phyloP scores from a whole-genome alignment of 2,329 filamentous ascomycete species.

The Pseudogymnoascus sp. region DNA sequence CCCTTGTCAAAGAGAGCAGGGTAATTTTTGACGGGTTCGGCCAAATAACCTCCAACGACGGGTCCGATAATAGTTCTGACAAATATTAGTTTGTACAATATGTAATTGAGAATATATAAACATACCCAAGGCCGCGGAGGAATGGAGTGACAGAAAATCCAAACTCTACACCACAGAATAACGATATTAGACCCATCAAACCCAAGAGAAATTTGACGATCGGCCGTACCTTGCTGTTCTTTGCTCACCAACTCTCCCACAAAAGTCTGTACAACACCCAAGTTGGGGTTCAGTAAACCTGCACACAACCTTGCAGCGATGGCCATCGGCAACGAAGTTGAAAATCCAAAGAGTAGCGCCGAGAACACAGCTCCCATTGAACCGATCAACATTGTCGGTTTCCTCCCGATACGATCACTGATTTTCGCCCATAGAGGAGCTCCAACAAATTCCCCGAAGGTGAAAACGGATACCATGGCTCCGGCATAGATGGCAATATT shows the following conservation, averaged over 20 bases:
- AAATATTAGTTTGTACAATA: conserved; percentile 11
- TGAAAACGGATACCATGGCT: conserved; percentile 90
- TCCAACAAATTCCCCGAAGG: conserved; percentile 83
- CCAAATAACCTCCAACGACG: conserved; percentile 77
- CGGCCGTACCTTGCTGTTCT: conserved; percentile 69
- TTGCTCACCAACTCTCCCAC: conserved; percentile 88
- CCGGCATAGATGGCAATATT: conserved; percentile 84
- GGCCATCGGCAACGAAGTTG: conserved; percentile 69
- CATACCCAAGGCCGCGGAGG: conserved; percentile 82
- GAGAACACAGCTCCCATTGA: conserved; percentile 80
- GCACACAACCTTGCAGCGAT: conserved; percentile 78
- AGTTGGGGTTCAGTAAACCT: conserved; percentile 83
- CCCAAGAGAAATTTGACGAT: background rate
- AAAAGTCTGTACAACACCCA: conserved; percentile 85
- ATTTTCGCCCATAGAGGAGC: conserved; percentile 85
- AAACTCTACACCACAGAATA: conserved; percentile 47
- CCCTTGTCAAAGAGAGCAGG: conserved; percentile 61
- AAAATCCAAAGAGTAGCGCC: conserved; percentile 82
- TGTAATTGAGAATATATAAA: conserved; percentile 13
- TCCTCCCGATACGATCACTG: conserved; percentile 82
- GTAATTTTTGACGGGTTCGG: conserved; percentile 74
- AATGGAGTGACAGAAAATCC: conserved; percentile 94
- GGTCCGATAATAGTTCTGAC: conserved; percentile 77
- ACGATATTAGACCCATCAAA: conserved; percentile 12
- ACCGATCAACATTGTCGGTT: conserved; percentile 78